Percentiles rank a stretch among this genome's conserved stretches.
phyloP scores from a whole-genome alignment of 2,329 filamentous ascomycete species.

The Exophiala dermatitidis region DNA sequence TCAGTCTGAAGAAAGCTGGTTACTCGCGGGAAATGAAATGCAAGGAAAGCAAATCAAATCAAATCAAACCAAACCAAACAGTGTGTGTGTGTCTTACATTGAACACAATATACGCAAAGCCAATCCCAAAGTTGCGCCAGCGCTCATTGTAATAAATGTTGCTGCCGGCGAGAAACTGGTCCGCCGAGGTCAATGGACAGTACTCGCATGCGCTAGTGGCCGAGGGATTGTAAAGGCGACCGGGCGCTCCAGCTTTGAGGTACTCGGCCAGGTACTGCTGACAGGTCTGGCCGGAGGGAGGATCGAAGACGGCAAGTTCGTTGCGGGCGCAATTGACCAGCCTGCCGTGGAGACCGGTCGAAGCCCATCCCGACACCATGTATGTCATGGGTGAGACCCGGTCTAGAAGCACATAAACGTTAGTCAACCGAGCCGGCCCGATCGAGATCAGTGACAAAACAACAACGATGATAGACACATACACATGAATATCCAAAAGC shows the following conservation, averaged over 20 bases:
- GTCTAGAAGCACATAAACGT: constrained; percentile 59
- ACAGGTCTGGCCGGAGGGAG: constrained; percentile 55
- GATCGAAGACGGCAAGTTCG: constrained; percentile 49
- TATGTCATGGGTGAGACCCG: constrained; percentile 75
- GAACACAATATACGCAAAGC: constrained; percentile 64
- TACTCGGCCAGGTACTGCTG: constrained; percentile 51
- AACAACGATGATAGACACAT: neutral
- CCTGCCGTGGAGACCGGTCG: constrained; percentile 61
- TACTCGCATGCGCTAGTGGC: constrained; percentile 51
- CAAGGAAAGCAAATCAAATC: neutral
- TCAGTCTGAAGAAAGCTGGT: neutral
- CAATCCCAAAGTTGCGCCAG: constrained; percentile 80
- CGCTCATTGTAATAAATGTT: constrained; percentile 52
- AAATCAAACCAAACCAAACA: neutral
- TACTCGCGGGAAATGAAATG: neutral
- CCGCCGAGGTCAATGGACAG: constrained; percentile 33
- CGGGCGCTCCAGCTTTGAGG: constrained; percentile 42
- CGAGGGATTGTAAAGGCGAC: constrained; percentile 52
- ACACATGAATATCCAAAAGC: constrained; percentile 60
- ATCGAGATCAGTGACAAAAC: constrained; percentile 46
- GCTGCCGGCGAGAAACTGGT: constrained; percentile 40
- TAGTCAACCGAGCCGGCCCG: constrained; percentile 35
- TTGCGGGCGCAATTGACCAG: constrained; percentile 59
- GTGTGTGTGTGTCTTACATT: constrained; percentile 41
- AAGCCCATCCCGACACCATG: constrained; percentile 63